These are phyloP conservation scores for Colletotrichum sp. DNA, from an alignment of 2,329 filamentous ascomycete genomes.

Conservation along the genomic window DNA sequence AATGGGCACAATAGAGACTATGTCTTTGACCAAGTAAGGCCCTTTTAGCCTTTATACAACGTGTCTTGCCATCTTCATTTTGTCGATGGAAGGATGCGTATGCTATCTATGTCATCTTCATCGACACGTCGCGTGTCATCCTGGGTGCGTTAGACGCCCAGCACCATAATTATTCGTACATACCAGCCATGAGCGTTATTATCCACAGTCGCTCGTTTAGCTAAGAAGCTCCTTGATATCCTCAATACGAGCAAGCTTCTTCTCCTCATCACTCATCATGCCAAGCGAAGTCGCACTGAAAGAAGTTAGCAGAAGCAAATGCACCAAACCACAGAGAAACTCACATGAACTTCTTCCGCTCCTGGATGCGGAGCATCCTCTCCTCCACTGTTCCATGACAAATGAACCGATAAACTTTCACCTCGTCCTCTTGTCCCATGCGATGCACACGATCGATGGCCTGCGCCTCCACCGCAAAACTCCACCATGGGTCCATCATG, in stretches of 20 bases:
- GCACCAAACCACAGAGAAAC: conserved; percentile 38
- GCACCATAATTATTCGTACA: neutral
- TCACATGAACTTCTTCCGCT: conserved; percentile 94
- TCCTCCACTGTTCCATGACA: conserved; percentile 92
- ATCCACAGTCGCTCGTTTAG: conserved; percentile 30
- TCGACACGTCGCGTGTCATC: neutral
- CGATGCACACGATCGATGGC: conserved; percentile 97
- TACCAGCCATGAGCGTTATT: neutral
- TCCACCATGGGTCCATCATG: conserved; percentile 99
- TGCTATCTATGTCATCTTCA: neutral
- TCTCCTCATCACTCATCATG: conserved; percentile 95
- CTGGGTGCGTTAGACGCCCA: neutral
- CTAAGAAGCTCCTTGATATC: conserved; percentile 92
- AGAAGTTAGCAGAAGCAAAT: neutral
- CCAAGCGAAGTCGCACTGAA: conserved; percentile 87
- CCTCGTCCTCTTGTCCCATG: conserved; percentile 90
- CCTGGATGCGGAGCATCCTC: conserved; percentile 91
- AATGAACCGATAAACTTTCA: conserved; percentile 87
- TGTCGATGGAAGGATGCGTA: neutral
- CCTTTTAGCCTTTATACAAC: neutral
- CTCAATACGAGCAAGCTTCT: conserved; percentile 86
- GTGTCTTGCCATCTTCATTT: neutral
- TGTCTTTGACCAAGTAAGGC: neutral
- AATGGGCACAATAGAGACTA: neutral
- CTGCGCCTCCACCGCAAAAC: conserved; percentile 93